Conservation (phyloP, 139 green algal species). For the Chlamydomonas incerta region DNA sequence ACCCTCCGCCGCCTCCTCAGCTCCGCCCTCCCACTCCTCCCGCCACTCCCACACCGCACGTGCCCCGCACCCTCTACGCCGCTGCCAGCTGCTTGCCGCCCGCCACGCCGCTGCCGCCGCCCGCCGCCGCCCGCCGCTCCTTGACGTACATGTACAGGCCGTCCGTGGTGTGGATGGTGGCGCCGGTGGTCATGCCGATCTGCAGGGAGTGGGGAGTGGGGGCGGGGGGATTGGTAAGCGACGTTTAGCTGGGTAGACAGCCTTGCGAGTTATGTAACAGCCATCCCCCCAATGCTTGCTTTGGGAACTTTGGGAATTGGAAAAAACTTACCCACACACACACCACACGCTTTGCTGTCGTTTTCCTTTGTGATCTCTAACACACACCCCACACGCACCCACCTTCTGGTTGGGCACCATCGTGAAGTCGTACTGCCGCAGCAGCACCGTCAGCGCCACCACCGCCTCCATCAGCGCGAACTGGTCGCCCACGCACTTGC, state of each 20-base stretch:
- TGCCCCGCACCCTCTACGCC: background rate
- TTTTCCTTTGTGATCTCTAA: too few species aligned
- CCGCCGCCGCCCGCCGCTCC: constrained; percentile 29
- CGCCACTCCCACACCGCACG: too few species aligned
- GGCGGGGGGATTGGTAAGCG: too few species aligned
- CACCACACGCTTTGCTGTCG: too few species aligned
- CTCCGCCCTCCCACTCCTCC: too few species aligned
- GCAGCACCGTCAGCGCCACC: constrained; percentile 83
- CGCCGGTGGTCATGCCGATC: constrained; percentile 96
- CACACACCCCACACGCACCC: background rate
- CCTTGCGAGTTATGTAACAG: too few species aligned
- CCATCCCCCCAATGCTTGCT: too few species aligned
- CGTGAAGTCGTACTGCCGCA: constrained; percentile 86
- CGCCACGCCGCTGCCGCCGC: too few species aligned
- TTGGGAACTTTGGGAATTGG: background rate
- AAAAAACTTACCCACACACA: too few species aligned
- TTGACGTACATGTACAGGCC: constrained; percentile 89
- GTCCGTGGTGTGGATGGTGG: constrained; percentile 93
- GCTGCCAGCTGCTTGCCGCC: background rate
- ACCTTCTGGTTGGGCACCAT: constrained; percentile 79
- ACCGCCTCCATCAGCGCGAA: constrained; percentile 97
- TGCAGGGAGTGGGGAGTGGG: too few species aligned
- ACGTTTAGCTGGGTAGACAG: too few species aligned
- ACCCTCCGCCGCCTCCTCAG: too few species aligned
- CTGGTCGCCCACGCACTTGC: constrained; percentile 97